Conservation (phyloP, 345 rosid genomes). For the Geranium brycei region DNA sequence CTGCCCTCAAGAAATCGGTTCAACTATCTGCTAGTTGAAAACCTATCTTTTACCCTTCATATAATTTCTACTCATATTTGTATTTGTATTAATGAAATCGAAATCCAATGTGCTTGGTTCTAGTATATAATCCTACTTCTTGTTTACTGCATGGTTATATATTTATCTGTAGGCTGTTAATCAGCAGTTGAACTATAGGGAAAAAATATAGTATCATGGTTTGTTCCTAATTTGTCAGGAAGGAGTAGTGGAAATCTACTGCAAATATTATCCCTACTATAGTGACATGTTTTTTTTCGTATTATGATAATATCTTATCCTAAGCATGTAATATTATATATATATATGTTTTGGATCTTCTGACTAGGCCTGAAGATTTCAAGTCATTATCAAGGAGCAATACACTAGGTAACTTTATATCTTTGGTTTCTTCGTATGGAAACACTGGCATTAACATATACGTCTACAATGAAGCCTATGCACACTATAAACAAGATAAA, state of each 20-base stretch:
- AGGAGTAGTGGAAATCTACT: background rate
- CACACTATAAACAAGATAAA: background rate
- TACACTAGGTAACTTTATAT: background rate
- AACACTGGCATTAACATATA: background rate
- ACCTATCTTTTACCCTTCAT: background rate
- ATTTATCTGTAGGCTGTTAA: too few species aligned
- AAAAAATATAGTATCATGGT: background rate
- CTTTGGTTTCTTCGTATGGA: background rate
- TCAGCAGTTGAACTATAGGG: background rate
- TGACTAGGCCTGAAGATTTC: background rate
- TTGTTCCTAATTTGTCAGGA: background rate
- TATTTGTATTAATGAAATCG: background rate
- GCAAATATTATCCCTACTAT: background rate
- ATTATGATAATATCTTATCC: background rate
- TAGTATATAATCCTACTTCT: background rate
- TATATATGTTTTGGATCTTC: background rate
- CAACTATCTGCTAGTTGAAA: slow-evolving; percentile 43
- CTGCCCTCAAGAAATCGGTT: slow-evolving; percentile 59
- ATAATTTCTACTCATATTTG: background rate
- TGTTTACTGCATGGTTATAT: background rate
- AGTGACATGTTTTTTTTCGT: background rate
- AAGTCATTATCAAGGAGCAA: background rate
- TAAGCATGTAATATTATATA: too few species aligned
- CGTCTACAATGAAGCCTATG: background rate
- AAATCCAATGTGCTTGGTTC: background rate